Conservation (phyloP, 2,329 filamentous ascomycete species). For the Pleurostoma richardsiae region DNA sequence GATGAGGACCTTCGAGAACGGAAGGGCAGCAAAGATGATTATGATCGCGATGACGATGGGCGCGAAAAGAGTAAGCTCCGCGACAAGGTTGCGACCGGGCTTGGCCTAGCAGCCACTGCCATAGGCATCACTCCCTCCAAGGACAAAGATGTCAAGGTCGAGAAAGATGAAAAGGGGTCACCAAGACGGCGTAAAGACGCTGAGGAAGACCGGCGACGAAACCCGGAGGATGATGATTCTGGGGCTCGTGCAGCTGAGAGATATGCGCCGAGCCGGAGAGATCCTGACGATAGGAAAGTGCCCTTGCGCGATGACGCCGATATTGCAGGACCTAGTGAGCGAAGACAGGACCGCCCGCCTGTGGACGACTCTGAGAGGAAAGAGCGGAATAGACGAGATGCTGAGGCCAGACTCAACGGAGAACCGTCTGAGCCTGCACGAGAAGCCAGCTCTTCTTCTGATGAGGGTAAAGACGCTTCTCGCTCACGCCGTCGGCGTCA, state of each 20-base stretch:
- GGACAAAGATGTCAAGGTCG: constrained; percentile 32
- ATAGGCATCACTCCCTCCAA: constrained; percentile 35
- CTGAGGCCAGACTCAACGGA: constrained; percentile 29
- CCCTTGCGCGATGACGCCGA: constrained; percentile 5
- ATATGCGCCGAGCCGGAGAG: constrained; percentile 19
- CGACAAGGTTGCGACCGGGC: constrained; percentile 42
- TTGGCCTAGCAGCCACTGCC: constrained; percentile 43
- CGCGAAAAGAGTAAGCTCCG: constrained; percentile 35
- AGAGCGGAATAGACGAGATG: constrained; percentile 28
- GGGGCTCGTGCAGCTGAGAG: constrained; percentile 17
- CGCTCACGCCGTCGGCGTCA: constrained; percentile 29
- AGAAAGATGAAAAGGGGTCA: constrained; percentile 21
- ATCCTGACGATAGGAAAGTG: constrained; percentile 10
- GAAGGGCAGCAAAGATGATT: constrained; percentile 19
- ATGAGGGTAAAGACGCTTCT: constrained; percentile 25
- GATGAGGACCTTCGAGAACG: constrained; percentile 12
- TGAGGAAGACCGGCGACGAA: constrained; percentile 16
- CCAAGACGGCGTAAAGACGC: constrained; percentile 18
- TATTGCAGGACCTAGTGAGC: constrained; percentile 3
- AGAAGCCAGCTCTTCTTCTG: constrained; percentile 36
- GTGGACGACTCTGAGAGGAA: constrained; percentile 11
- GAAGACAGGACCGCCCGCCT: constrained; percentile 9
- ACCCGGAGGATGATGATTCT: constrained; percentile 3
- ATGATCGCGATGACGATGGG: constrained; percentile 22
- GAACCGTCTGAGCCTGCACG: constrained; percentile 25